Evolutionary conservation across 441 rosid genomes (phyloP).

Genomic region (Geranium incanum): DNA sequence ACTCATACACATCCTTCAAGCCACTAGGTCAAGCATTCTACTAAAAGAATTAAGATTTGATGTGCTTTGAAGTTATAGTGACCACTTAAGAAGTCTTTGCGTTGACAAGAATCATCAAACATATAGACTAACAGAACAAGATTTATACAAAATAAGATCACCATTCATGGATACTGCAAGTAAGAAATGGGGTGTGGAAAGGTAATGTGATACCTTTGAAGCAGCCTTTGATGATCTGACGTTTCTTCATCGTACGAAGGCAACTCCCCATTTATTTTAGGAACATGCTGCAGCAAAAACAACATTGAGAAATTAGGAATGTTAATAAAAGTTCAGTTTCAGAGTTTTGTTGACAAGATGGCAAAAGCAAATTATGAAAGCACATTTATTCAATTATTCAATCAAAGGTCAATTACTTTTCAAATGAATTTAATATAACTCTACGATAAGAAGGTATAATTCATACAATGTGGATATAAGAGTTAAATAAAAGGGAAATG

Average conservation of each 20-base stretch:
- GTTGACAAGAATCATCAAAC: background rate
- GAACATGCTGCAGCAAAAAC: conserved; percentile 58
- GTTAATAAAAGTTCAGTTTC: conserved; percentile 1
- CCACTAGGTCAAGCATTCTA: background rate
- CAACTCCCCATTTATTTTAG: conserved; percentile 74
- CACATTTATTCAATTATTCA: too few relatives aligned
- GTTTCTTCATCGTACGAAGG: conserved; percentile 72
- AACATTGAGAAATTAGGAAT: conserved; percentile 12
- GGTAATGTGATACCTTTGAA: conserved; percentile 49
- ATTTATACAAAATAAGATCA: background rate
- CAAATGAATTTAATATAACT: background rate
- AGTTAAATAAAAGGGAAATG: background rate
- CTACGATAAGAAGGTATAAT: too few relatives aligned
- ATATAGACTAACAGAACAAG: background rate
- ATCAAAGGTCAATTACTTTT: too few relatives aligned
- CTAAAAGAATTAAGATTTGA: background rate
- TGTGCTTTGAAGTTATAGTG: background rate
- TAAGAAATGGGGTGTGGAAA: background rate
- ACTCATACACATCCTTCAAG: too few relatives aligned
- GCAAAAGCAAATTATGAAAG: background rate
- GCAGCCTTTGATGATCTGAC: conserved; percentile 78
- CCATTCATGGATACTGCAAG: background rate
- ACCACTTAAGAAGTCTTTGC: background rate
- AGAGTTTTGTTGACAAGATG: too few relatives aligned
- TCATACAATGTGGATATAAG: background rate